Evolutionary conservation across 345 rosid species (phyloP), one percentile per base, ranked within the genome.

Genomic region (Hirschfeldia incana): DNA sequence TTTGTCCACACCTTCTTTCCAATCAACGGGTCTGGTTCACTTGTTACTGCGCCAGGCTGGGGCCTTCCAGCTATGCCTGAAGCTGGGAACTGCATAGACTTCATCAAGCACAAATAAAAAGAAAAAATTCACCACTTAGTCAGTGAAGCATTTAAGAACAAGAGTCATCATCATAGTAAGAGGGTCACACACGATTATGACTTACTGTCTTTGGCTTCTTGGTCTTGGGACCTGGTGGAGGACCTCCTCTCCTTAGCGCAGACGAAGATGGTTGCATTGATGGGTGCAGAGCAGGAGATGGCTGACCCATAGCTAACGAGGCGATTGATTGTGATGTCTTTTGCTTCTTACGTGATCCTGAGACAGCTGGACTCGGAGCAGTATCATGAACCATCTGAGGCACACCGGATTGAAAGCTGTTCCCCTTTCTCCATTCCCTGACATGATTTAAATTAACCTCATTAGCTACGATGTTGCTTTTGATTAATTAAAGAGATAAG

Each of bases 1-100:
- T 92, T 88, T 57, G 95, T 94, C 98, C 98, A 92, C 44, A 94
- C 96, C 89, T 91, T 91, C 85, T 81, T 89, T 75, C 96, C 97
- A 72, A 95, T 78, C 72, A 93, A 85, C 26, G 89, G 88, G 82
- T 92, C 90, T 77, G 93, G 84, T 80, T 84, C 93, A 81, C 88
- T 91, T 13, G 88, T 69, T 67, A 88, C 86, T 69, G 88, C 80
- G 46, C 85, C 86, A 76, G 86, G 87, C 77, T 84, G 94, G 57
- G 86, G 78, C 85, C 93, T 87, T 77, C 90, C 97, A 78, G 88
- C 67, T 82, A 85, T 85, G 77, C 88, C 88, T 73, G 93, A 39
- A 37, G 94, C 78, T 73, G 88, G 84, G 70, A 81, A 87, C 97
- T 89, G 98, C 88, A 84, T 80, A 57, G 89, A 85, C 81, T 94